phyloP scores from a whole-genome alignment of 2,329 filamentous ascomycete species.

The Arthrobotrys musiformis region DNA sequence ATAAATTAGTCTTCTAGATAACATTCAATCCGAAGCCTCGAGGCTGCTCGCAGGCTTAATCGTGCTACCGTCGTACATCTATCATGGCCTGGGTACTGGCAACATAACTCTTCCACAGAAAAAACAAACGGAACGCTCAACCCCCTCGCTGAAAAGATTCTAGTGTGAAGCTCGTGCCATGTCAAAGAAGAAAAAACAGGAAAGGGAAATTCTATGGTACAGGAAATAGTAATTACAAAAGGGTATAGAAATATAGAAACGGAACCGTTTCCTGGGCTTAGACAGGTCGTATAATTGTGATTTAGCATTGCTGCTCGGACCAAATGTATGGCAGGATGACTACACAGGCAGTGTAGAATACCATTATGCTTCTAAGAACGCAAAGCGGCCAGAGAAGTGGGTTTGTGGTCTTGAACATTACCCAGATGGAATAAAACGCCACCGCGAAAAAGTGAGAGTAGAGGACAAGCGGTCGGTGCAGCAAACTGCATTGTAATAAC shows the following conservation, averaged over 20 bases:
- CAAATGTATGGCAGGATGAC: constrained; percentile 86
- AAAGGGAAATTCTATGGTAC: constrained; percentile 4
- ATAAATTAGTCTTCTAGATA: not conserved
- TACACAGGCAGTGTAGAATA: constrained; percentile 82
- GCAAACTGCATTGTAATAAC: constrained; percentile 65
- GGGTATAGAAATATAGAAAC: not conserved
- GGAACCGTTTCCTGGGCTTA: not conserved
- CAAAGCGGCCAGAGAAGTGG: constrained; percentile 72
- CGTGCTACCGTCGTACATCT: not conserved
- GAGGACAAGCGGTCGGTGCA: constrained; percentile 79
- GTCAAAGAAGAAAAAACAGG: not conserved
- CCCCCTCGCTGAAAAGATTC: constrained; percentile 3
- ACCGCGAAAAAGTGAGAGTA: constrained; percentile 96
- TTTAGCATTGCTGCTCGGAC: constrained; percentile 66
- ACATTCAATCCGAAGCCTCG: not conserved
- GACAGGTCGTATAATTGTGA: not conserved
- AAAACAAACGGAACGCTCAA: not conserved
- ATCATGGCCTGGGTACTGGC: not conserved
- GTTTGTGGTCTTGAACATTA: constrained; percentile 68
- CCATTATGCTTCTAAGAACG: constrained; percentile 72
- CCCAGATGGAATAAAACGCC: constrained; percentile 86
- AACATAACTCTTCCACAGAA: not conserved
- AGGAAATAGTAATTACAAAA: constrained; percentile 16
- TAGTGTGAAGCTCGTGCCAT: constrained; percentile 3
- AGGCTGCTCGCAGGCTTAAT: not conserved